Base-by-base conservation (phyloP, 257 asterid species). In the Mentha longifolia region DNA sequence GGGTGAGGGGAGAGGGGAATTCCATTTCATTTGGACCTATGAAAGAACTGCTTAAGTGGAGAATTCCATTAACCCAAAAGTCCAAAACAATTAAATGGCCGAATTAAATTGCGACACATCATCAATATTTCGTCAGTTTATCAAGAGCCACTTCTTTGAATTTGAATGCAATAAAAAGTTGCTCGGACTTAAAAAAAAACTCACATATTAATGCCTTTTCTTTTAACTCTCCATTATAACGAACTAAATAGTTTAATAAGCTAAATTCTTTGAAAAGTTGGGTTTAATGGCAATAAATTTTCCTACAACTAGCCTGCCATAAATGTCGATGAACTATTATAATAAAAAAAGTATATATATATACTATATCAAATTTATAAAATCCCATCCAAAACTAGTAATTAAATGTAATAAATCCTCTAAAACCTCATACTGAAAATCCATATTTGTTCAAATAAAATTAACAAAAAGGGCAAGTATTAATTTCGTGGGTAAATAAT, bases 41-140 rank as follows among this genome's bases (percentile, higher is more conserved):
- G 31, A 28, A 28, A 60, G 28, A 39, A 2, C 9, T 61, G 9
- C 43, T 47, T 19, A 46, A 19, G 61, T 57, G 73, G 47, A 20
- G 1, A 22, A 39, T 62, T 13, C 35, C 65, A 56, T 5, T 66
- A 56, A 54, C 16, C n/a, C n/a, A n/a, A 22, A 22, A 1, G 25
- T 22, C 45, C 78, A 35, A 33, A 42, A 3, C 14, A 35, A 64
- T 66, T 56, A 64, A 19, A 63, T 58, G 30, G 43, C 63, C 82
- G 30, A 78, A 68, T 62, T 17, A 78, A 22, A 68, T 60, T 35
- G 7, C 33, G 63, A 69, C 73, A 78, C 58, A 57, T 62, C 61
- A 61, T 43, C 57, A 51, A 41, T 61, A 16, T 52, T n/a, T 60
- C 68, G 30, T 60, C 81, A 65, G 37, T 19, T 62, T 66, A 31